Evolutionary conservation across 2,329 filamentous ascomycete genomes (phyloP).

Genomic region (Alternaria rosae): DNA sequence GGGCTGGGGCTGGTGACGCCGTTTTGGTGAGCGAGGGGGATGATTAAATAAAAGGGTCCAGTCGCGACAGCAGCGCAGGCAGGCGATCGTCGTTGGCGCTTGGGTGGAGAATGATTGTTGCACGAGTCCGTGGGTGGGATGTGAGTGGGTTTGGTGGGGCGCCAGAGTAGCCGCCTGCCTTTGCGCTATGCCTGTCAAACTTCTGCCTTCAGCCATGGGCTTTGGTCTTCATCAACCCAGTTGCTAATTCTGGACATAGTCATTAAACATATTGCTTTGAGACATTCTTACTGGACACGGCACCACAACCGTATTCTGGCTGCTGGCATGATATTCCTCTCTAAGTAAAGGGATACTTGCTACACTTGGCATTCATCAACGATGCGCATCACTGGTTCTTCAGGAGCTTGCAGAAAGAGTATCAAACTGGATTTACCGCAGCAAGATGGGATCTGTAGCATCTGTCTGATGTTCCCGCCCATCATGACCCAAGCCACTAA

Average conservation of each 20-base stretch:
- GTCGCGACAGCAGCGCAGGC: conserved; percentile 13
- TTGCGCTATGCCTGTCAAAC: conserved; percentile 8
- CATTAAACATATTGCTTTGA: background rate
- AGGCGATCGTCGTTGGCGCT: conserved; percentile 16
- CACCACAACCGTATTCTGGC: too few relatives aligned
- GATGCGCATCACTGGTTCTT: too few relatives aligned
- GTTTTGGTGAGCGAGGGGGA: conserved; percentile 13
- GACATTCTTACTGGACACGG: background rate
- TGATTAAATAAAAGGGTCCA: conserved; percentile 9
- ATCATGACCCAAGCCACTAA: background rate
- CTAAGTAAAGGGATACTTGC: too few relatives aligned
- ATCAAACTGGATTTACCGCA: too few relatives aligned
- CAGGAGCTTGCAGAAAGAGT: too few relatives aligned
- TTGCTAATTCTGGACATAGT: background rate
- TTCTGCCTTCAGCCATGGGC: background rate
- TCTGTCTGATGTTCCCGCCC: too few relatives aligned
- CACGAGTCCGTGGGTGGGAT: conserved; percentile 11
- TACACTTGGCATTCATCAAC: too few relatives aligned
- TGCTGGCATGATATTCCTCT: too few relatives aligned
- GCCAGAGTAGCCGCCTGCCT: conserved; percentile 13
- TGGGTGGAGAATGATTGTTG: conserved; percentile 11
- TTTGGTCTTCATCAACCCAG: background rate
- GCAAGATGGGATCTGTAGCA: too few relatives aligned
- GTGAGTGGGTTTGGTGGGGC: conserved; percentile 19
- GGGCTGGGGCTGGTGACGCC: conserved; percentile 23